Percentiles rank a stretch among this genome's conserved stretches.
Evolutionary conservation across 768 basidiomycete species (phyloP).

Genomic region (Phlebiopsis gigantea): DNA sequence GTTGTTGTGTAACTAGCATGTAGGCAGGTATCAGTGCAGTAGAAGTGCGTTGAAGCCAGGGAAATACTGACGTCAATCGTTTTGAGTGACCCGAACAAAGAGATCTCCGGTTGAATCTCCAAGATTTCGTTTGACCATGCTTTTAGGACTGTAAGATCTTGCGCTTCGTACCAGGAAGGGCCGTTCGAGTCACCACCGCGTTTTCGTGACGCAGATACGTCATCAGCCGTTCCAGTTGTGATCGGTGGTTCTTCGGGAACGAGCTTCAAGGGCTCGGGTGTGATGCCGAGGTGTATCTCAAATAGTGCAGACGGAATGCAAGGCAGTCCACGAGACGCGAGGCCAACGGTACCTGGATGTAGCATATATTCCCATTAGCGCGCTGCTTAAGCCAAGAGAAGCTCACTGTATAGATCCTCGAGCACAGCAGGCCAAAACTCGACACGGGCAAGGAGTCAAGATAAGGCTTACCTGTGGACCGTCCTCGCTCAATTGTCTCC

Average conservation of each 20-base stretch:
- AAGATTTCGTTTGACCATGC: constrained; percentile 77
- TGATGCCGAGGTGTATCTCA: constrained; percentile 74
- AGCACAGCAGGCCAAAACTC: too few relatives aligned
- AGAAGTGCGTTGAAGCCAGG: background rate
- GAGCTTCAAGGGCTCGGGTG: constrained; percentile 61
- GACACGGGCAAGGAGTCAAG: too few relatives aligned
- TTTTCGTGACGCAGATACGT: constrained; percentile 26
- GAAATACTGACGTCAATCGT: constrained; percentile 59
- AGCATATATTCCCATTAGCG: too few relatives aligned
- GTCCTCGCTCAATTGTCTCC: constrained; percentile 73
- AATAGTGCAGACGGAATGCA: constrained; percentile 77
- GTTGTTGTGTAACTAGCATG: constrained; percentile 67
- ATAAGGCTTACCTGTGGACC: constrained; percentile 61
- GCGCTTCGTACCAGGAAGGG: constrained; percentile 78
- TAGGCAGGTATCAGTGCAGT: background rate
- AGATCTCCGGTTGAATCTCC: constrained; percentile 78
- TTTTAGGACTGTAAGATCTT: constrained; percentile 71
- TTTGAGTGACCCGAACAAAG: constrained; percentile 79
- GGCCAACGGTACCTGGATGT: constrained; percentile 61
- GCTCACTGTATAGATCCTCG: too few relatives aligned
- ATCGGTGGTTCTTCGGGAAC: constrained; percentile 57
- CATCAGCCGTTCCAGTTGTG: constrained; percentile 27
- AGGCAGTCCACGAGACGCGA: constrained; percentile 65
- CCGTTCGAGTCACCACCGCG: constrained; percentile 36
- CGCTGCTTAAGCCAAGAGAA: background rate